Conservation (phyloP, 2,329 filamentous ascomycete genomes). For the Septoria petroselini region DNA sequence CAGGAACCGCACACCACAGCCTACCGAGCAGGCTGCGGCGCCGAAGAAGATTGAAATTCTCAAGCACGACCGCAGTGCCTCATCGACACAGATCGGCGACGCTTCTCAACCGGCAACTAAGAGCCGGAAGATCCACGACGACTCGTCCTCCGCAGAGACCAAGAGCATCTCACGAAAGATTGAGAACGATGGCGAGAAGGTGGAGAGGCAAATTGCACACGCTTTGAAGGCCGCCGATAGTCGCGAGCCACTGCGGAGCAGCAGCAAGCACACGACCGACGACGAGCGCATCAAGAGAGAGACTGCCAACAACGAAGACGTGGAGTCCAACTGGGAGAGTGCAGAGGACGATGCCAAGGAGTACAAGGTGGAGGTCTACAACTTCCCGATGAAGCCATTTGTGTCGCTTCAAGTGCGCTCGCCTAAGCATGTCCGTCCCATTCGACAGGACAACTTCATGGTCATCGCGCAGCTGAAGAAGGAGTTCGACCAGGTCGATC, state of each 20-base stretch:
- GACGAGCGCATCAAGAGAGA: conserved; percentile 59
- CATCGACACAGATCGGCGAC: conserved; percentile 33
- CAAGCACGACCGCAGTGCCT: conserved; percentile 45
- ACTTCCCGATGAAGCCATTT: conserved; percentile 96
- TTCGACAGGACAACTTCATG: conserved; percentile 78
- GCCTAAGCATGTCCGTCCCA: conserved; percentile 56
- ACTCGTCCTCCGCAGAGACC: conserved; percentile 13
- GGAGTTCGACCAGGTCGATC: conserved; percentile 95
- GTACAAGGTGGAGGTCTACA: conserved; percentile 69
- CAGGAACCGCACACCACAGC: conserved; percentile 53
- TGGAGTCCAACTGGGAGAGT: conserved; percentile 72
- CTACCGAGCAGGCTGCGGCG: conserved; percentile 34
- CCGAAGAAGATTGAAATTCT: conserved; percentile 46
- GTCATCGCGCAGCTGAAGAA: conserved; percentile 95
- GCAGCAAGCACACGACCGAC: conserved; percentile 34
- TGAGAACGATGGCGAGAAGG: conserved; percentile 60
- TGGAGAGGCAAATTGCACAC: conserved; percentile 62
- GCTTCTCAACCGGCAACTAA: conserved; percentile 34
- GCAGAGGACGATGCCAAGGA: conserved; percentile 73
- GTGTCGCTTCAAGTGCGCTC: conserved; percentile 74
- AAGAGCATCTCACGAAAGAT: conserved; percentile 72
- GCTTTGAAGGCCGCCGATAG: conserved; percentile 57
- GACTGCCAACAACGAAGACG: conserved; percentile 59
- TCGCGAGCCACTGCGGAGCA: conserved; percentile 46
- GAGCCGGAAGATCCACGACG: conserved; percentile 35